These are phyloP conservation scores for Petunia secreta DNA, from an alignment of 257 asterid genomes.

Conservation along the genomic window DNA sequence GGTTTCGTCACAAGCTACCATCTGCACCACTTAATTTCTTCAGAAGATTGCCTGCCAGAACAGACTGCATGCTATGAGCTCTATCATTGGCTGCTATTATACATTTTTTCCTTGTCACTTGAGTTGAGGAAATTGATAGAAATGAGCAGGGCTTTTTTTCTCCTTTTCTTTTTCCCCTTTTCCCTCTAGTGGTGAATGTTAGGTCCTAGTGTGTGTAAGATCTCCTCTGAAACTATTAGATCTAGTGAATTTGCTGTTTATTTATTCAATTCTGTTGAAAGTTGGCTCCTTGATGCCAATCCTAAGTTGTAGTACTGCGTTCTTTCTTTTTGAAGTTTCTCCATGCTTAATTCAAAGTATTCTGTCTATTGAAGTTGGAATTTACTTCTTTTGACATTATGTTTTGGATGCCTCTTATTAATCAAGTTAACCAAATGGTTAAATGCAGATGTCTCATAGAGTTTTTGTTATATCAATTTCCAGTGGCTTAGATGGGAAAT, in stretches of 20 bases:
- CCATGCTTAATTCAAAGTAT: neutral
- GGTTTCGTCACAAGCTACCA: conserved; percentile 71
- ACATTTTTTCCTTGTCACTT: neutral
- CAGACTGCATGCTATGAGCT: conserved; percentile 65
- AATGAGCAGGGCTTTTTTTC: neutral
- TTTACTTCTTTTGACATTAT: neutral
- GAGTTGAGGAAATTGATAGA: neutral
- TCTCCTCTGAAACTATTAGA: neutral
- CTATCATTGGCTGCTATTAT: neutral
- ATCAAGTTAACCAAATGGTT: too few species aligned
- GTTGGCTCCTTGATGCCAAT: neutral
- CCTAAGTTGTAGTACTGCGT: neutral
- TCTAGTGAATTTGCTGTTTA: neutral
- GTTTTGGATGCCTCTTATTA: neutral
- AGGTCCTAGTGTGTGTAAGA: neutral
- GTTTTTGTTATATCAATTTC: neutral
- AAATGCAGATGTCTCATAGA: too few species aligned
- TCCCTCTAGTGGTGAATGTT: neutral
- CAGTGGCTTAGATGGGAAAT: neutral
- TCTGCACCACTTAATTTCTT: conserved; percentile 71
- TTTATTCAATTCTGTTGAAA: conserved; percentile 1
- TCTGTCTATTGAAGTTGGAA: neutral
- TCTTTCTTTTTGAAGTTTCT: neutral
- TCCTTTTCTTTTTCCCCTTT: neutral
- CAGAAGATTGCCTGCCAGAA: conserved; percentile 72